Conservation (phyloP, 306 rosid species). For the Prosopis cineraria region DNA sequence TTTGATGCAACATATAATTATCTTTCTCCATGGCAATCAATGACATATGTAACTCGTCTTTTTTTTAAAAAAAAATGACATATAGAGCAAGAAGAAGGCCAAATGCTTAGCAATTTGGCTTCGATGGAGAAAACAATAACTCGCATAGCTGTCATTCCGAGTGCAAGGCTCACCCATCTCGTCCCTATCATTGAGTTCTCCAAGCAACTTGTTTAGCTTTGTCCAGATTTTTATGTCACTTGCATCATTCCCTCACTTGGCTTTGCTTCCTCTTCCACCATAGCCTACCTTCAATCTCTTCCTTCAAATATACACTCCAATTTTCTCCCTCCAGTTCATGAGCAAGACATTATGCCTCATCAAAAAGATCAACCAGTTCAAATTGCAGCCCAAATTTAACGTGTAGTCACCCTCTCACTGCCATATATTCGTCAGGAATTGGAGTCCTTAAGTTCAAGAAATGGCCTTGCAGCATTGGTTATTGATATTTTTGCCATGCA, state of each 20-base stretch:
- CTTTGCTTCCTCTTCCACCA: not conserved
- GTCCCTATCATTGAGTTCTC: conserved; percentile 36
- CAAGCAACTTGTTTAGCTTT: not conserved
- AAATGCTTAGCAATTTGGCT: no score
- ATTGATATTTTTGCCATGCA: conserved; percentile 25
- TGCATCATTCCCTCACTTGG: conserved; percentile 33
- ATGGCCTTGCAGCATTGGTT: no score
- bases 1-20: no score
- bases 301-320: conserved; percentile 11
- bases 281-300: conserved; percentile 17
- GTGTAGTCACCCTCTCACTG: conserved; percentile 21
- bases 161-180: conserved; percentile 23
- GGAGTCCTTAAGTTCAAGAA: no score
- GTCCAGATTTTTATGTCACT: no score
- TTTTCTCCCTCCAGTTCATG: no score
- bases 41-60: no score
- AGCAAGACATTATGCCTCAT: not conserved
- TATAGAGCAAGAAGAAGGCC: no score
- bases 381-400: not conserved
- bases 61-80: no score
- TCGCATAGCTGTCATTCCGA: conserved; percentile 24
- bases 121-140: conserved; percentile 28
- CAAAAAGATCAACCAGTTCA: not conserved
- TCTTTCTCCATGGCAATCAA: no score
- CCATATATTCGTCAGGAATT: no score